These are phyloP conservation scores for Umbelopsis sp. DNA, from an alignment of 371 early-diverging fungal genomes.

Conservation along the genomic window DNA sequence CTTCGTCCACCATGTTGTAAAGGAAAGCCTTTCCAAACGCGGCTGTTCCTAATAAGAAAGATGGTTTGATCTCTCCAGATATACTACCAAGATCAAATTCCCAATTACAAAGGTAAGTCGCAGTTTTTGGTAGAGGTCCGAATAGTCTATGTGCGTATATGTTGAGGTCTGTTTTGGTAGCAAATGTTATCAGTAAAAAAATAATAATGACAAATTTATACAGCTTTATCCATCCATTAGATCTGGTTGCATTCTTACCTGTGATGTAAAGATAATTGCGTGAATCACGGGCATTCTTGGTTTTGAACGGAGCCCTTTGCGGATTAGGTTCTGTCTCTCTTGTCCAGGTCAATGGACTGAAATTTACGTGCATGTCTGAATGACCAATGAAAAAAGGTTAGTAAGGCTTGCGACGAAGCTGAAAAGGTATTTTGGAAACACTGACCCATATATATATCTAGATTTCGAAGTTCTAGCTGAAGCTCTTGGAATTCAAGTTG, in stretches of 20 bases:
- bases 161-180: constrained; percentile 46
- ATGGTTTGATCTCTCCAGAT: constrained; percentile 72
- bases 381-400: background rate
- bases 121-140: constrained; percentile 73
- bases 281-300: constrained; percentile 42
- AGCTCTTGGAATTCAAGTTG: constrained; percentile 66
- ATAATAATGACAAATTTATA: too few species aligned
- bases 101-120: constrained; percentile 78
- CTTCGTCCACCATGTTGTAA: constrained; percentile 73
- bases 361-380: constrained; percentile 65
- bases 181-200: background rate
- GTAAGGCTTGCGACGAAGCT: background rate
- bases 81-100: constrained; percentile 70
- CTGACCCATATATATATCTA: constrained; percentile 70
- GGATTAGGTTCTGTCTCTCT: constrained; percentile 45
- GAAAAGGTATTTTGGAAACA: background rate
- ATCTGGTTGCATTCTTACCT: constrained; percentile 38
- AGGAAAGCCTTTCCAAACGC: constrained; percentile 67
- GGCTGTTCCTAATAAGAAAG: constrained; percentile 60
- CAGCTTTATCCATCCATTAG: too few species aligned
- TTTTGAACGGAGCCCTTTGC: constrained; percentile 33
- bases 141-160: constrained; percentile 75
- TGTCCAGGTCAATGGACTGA: constrained; percentile 69
- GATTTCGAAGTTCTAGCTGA: constrained; percentile 69
- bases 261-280: constrained; percentile 64